phyloP scores from a whole-genome alignment of 257 asterid genomes.

The Solanum dulcamara region DNA sequence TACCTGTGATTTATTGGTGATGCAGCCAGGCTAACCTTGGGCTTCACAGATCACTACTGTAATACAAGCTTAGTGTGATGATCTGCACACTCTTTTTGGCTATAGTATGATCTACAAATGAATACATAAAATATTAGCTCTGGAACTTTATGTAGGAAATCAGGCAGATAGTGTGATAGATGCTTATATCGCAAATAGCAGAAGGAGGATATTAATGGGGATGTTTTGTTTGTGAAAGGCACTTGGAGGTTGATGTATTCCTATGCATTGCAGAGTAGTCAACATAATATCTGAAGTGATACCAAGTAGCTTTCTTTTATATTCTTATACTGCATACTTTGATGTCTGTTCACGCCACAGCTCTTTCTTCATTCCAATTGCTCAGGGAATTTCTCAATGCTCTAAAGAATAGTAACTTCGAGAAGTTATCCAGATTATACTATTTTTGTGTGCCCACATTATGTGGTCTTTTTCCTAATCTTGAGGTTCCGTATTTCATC shows the following conservation, averaged over 20 bases:
- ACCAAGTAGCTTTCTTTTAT: not conserved
- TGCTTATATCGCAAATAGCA: not conserved
- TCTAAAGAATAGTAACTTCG: not conserved
- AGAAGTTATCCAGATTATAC: not conserved
- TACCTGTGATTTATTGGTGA: not conserved
- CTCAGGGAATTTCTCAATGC: not conserved
- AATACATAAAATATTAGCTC: not conserved
- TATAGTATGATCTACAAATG: not conserved
- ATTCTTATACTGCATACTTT: not conserved
- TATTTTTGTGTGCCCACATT: not conserved
- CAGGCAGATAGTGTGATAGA: not conserved
- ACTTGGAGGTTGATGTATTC: not conserved
- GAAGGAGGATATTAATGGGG: not conserved
- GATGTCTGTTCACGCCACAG: not conserved
- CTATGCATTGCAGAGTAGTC: not conserved
- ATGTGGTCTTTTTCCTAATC: not conserved
- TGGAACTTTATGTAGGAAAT: not conserved
- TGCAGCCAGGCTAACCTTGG: not conserved
- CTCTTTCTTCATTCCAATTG: not conserved
- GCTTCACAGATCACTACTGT: not conserved
- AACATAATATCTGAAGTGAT: not conserved
- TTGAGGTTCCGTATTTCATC: slow-evolving; percentile 3
- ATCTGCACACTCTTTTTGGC: not conserved
- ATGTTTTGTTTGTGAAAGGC: not conserved
- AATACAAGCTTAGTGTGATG: not conserved